Evolutionary conservation across 768 basidiomycete species (phyloP).

Genomic region (Auriculariales sp.): DNA sequence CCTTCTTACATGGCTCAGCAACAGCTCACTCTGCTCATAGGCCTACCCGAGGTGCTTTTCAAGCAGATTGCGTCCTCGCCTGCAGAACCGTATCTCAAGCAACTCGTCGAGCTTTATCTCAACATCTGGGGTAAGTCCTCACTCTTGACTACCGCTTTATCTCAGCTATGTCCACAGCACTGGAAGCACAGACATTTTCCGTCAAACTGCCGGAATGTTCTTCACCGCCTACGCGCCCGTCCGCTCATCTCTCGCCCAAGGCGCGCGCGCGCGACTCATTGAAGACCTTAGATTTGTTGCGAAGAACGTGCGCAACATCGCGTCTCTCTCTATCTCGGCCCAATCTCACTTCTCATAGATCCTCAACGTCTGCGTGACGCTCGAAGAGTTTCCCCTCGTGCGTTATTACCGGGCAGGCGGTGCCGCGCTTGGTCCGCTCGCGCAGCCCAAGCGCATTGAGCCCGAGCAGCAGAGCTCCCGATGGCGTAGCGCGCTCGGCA

Average conservation of each 20-base stretch:
- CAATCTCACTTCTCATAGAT: constrained; percentile 30
- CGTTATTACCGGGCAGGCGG: constrained; percentile 81
- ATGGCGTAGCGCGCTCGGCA: constrained; percentile 73
- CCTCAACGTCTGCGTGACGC: constrained; percentile 72
- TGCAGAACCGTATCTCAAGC: constrained; percentile 63
- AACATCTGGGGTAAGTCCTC: constrained; percentile 76
- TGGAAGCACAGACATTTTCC: constrained; percentile 78
- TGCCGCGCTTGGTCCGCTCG: constrained; percentile 71
- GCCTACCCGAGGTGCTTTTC: constrained; percentile 64
- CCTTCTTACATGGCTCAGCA: background rate
- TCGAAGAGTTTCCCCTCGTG: constrained; percentile 86
- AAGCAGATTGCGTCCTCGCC: constrained; percentile 58
- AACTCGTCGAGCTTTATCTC: constrained; percentile 73
- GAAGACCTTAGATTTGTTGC: constrained; percentile 66
- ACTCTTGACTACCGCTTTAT: constrained; percentile 7
- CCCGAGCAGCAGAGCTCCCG: constrained; percentile 44
- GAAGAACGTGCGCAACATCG: constrained; percentile 15
- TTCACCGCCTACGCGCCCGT: constrained; percentile 84
- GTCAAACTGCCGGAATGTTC: constrained; percentile 67
- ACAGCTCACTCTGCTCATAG: constrained; percentile 23
- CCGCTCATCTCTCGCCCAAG: constrained; percentile 35
- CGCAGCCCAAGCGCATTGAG: constrained; percentile 50
- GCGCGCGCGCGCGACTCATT: constrained; percentile 62
- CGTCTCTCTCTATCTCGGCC: background rate
- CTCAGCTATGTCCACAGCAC: constrained; percentile 30